Base-by-base conservation (phyloP, 2,329 filamentous ascomycete genomes). In the Didymella pomorum region DNA sequence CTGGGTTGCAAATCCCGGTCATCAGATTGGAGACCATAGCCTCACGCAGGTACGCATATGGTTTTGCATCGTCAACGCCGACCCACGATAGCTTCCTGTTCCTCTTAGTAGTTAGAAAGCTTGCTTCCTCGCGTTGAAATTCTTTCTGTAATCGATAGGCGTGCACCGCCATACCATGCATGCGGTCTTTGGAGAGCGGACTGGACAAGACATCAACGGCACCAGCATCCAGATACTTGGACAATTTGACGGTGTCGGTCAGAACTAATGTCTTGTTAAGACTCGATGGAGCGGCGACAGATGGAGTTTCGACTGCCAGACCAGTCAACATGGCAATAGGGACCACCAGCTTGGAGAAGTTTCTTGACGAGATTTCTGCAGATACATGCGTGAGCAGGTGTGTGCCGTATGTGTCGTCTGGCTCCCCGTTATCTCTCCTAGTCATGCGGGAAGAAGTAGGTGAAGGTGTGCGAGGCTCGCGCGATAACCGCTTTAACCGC, bases 21-120 rank as follows among this genome's bases (percentile, higher is more conserved):
- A 97, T 95, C 56, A 97, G 83, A 56, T 89, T 89, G 1, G 92
- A 95, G 5, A 97, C 93, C 92, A 97, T 97, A 48, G 91, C 91
- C 79, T 97, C 93, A 60, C 93, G 85, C 53, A 97, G 80, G 78
- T 97, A 97, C 16, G 92, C 89, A 79, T 93, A 97, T 1, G 93
- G 92, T 73, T 93, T 90, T 67, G 92, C 86, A 66, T 94, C 91
- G 70, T 91, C 87, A 11, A 96, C 85, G 25, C 93, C 93, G 41
- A 97, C 92, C 93, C 93, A 97, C 0, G 93, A 97, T 52, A 92
- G 86, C 76, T 96, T 96, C 54, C 93, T 86, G 43, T 89, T 87
- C 66, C 89, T 87, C 71, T 89, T 89, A 58, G 89, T 82, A 59
- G 90, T 89, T 56, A 93, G 74, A 61, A 93, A 84, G 18, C 87